Conservation (phyloP, 768 basidiomycete genomes). For the Phallus indusiatus region DNA sequence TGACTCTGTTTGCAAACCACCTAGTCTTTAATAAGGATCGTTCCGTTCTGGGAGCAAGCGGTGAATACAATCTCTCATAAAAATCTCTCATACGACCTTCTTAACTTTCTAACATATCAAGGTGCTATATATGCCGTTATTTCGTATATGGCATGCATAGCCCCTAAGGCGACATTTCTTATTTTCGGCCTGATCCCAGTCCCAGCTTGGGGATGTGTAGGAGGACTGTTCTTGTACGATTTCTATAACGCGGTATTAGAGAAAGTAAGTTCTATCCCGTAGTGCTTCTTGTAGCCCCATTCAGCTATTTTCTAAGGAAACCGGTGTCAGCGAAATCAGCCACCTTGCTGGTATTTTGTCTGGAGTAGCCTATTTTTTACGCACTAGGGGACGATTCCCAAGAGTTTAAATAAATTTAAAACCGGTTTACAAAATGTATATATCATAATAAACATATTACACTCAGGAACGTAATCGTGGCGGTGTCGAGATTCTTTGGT, state of each 20-base stretch:
- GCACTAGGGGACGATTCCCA: conserved; percentile 2
- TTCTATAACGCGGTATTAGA: conserved; percentile 29
- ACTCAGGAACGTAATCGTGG: conserved; percentile 20
- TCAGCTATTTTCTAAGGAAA: conserved; percentile 28
- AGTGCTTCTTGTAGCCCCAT: neutral
- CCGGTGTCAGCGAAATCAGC: conserved; percentile 48
- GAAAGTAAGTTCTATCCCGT: conserved; percentile 18
- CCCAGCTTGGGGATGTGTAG: conserved; percentile 68
- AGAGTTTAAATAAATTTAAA: neutral
- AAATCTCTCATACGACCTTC: neutral
- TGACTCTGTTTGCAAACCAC: conserved; percentile 25
- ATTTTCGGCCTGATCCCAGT: conserved; percentile 72
- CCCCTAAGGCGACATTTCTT: conserved; percentile 54
- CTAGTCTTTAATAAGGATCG: conserved; percentile 38
- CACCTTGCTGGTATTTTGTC: conserved; percentile 53
- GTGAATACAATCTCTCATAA: conserved; percentile 27
- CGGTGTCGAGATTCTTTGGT: conserved; percentile 71
- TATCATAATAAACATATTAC: neutral
- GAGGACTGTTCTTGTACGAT: conserved; percentile 59
- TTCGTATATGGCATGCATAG: conserved; percentile 64
- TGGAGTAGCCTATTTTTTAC: conserved; percentile 5
- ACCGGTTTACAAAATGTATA: neutral
- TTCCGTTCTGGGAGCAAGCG: conserved; percentile 62
- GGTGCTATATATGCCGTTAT: conserved; percentile 65
- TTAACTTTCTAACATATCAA: conserved; percentile 17